phyloP scores from a whole-genome alignment of 768 basidiomycete genomes.

The Cyclocybe aegerita region DNA sequence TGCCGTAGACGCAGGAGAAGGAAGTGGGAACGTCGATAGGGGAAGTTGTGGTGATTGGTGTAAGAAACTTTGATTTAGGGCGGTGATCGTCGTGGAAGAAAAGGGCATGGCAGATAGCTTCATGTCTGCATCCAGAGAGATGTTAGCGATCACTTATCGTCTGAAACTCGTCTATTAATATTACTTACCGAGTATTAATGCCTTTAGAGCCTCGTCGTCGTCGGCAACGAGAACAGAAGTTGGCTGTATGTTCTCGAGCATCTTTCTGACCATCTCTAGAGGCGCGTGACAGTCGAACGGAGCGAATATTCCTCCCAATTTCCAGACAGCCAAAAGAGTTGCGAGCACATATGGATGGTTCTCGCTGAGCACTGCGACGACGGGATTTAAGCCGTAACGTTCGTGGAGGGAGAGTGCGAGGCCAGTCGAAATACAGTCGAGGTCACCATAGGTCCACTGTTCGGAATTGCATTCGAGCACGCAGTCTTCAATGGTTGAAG shows the following conservation, averaged over 20 bases:
- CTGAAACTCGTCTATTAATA: neutral
- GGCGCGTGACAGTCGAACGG: slow-evolving; percentile 28
- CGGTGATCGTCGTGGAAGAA: slow-evolving; percentile 15
- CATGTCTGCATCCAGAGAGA: slow-evolving; percentile 1
- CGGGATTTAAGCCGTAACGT: slow-evolving; percentile 16
- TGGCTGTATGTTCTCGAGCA: slow-evolving; percentile 22
- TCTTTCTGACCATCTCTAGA: slow-evolving; percentile 18
- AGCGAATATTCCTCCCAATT: slow-evolving; percentile 26
- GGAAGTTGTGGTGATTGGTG: slow-evolving; percentile 13
- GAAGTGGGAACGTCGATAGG: slow-evolving; percentile 1
- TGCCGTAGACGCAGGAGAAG: slow-evolving; percentile 11
- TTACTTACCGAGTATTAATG: slow-evolving; percentile 16
- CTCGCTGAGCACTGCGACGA: slow-evolving; percentile 24
- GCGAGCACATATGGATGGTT: slow-evolving; percentile 28
- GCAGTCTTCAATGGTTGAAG: slow-evolving; percentile 1
- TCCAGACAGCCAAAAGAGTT: slow-evolving; percentile 26
- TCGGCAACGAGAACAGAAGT: slow-evolving; percentile 18
- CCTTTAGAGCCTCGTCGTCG: slow-evolving; percentile 8
- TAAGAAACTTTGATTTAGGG: slow-evolving; percentile 19
- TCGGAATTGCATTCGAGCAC: slow-evolving; percentile 22
- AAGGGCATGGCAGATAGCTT: neutral
- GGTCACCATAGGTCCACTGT: slow-evolving; percentile 27
- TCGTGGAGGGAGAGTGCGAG: slow-evolving; percentile 20
- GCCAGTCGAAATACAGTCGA: slow-evolving; percentile 25
- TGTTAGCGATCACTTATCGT: neutral